Evolutionary conservation across 306 rosid species (phyloP).

Genomic region (Carpinus fangiana): DNA sequence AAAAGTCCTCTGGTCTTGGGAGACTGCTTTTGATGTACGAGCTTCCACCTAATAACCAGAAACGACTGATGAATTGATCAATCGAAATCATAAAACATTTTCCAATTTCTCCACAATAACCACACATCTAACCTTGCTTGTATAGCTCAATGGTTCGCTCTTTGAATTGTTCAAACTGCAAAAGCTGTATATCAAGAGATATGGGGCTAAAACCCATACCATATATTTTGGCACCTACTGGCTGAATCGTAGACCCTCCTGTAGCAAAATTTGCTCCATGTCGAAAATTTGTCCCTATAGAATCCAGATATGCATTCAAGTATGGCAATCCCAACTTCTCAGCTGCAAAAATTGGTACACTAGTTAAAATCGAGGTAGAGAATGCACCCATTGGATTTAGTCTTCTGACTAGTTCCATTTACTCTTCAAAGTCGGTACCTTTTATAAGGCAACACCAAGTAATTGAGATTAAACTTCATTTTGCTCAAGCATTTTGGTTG

Average conservation of each 20-base stretch:
- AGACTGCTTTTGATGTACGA: neutral
- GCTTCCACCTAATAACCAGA: constrained; percentile 6
- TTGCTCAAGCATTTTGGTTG: neutral
- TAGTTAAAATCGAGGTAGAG: neutral
- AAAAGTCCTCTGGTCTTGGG: constrained; percentile 32
- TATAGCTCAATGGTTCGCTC: constrained; percentile 27
- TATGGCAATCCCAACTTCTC: constrained; percentile 33
- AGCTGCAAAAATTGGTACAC: constrained; percentile 13
- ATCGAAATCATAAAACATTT: constrained; percentile 2
- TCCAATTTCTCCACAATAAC: neutral
- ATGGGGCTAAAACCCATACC: constrained; percentile 34
- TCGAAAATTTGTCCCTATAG: constrained; percentile 26
- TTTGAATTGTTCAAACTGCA: constrained; percentile 35
- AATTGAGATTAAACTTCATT: neutral
- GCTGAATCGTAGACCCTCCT: constrained; percentile 32
- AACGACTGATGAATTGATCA: neutral
- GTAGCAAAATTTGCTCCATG: constrained; percentile 35
- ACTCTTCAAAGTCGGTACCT: neutral
- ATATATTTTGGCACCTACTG: constrained; percentile 4
- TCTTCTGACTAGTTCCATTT: neutral
- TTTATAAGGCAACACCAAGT: neutral
- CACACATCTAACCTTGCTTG: constrained; percentile 19
- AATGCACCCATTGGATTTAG: neutral
- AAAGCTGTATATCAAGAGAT: constrained; percentile 28
- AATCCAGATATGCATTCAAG: constrained; percentile 28